Evolutionary conservation across 768 basidiomycete genomes (phyloP), one percentile per base, ranked within the genome.

Genomic region (Serendipita sp.): DNA sequence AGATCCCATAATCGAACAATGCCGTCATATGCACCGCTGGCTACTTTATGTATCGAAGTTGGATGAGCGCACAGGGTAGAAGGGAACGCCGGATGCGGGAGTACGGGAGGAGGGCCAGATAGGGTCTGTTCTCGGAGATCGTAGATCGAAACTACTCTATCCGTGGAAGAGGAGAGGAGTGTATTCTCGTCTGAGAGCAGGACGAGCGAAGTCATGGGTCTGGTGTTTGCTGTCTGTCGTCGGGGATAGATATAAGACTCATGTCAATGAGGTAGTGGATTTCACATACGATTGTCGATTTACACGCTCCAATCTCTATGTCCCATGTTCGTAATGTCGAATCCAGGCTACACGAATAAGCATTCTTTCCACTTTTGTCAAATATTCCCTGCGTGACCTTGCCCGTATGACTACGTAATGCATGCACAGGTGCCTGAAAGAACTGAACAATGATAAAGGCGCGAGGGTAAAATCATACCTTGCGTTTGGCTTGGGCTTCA

Each of bases 291-390:
- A 89, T 83, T 0, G 88, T 89, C 48, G 80, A 72, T 0, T 79
- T 76, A 66, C 87, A 92, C 3, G 90, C 74, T 2, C 88, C 91
- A 45, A 77, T 80, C 68, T 90, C 87, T 2, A 86, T 77, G 70
- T 96, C 92, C 95, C 95, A 99, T 1, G 79, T 76, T 28, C 92
- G 79, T 3, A 97, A 83, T 0, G 91, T 91, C 34, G 93, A 95
- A 74, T 96, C 94, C 71, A 91, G 90, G 0, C 90, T 89, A 70
- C 86, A 86, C 69, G 88, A 91, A 67, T 84, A 83, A 24, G 47
- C 45, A 66, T 16, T 74, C 78, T 45, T 68, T 68, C 2, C 72
- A 71, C 10, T 74, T 73, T 60, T 24, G 16, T 60, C 10, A 75
- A 89, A 94, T 0, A 82, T 70, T 2, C 82, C 86, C 41, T 81